Conservation (phyloP, 1,284 basidiomycete species). For the Cryptococcus jaspeensis region DNA sequence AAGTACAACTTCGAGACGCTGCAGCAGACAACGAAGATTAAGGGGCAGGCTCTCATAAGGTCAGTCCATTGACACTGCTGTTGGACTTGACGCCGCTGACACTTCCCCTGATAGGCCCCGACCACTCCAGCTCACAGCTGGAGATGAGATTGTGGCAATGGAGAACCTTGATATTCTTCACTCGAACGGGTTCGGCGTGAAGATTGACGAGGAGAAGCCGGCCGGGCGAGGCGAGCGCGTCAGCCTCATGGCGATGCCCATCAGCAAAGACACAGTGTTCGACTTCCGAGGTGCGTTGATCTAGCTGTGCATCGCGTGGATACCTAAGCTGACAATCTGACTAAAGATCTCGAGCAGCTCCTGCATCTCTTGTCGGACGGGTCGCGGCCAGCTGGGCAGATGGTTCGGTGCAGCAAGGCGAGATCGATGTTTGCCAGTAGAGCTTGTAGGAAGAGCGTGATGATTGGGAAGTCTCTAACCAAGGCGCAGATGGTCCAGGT, state of each 20-base stretch:
- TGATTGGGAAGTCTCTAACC: conserved; percentile 86
- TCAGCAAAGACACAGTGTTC: conserved; percentile 86
- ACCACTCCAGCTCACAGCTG: conserved; percentile 76
- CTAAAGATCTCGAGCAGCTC: conserved; percentile 88
- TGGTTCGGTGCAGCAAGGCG: conserved; percentile 89
- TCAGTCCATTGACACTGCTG: conserved; percentile 48
- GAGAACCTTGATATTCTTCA: conserved; percentile 80
- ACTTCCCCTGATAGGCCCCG: conserved; percentile 60
- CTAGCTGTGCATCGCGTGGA: background rate
- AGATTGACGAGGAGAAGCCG: conserved; percentile 57
- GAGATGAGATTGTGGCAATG: conserved; percentile 82
- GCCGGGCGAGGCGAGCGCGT: conserved; percentile 60
- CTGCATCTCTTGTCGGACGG: conserved; percentile 76
- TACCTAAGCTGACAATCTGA: background rate
- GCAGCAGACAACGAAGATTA: conserved; percentile 81
- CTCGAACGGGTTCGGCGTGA: conserved; percentile 83
- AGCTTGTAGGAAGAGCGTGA: conserved; percentile 92
- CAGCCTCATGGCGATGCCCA: conserved; percentile 76
- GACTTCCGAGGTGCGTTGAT: conserved; percentile 59
- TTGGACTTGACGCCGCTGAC: background rate
- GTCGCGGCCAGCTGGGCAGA: conserved; percentile 64
- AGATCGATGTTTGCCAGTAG: conserved; percentile 94
- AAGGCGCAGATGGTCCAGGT: conserved; percentile 76
- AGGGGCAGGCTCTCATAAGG: conserved; percentile 80
- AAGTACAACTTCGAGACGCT: conserved; percentile 97